These are phyloP conservation scores for Didymella lethalis DNA, from an alignment of 2,329 filamentous ascomycete genomes.

Conservation along the genomic window DNA sequence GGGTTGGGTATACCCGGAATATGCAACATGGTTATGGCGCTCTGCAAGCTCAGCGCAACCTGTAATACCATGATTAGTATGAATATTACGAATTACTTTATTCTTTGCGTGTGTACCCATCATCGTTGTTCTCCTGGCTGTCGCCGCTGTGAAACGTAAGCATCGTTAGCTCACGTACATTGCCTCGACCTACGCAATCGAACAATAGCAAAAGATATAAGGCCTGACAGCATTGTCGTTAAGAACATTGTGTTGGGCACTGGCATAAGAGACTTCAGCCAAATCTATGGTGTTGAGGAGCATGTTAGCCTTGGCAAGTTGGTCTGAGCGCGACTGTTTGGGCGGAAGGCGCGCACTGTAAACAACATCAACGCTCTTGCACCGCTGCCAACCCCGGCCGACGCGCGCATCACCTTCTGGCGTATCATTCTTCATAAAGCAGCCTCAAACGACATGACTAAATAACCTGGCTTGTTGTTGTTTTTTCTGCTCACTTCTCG, in stretches of 20 bases:
- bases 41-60: conserved; percentile 3
- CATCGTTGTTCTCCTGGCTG: not conserved
- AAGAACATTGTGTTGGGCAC: not conserved
- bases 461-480: conserved; percentile 22
- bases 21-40: conserved; percentile 6
- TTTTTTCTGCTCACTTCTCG: conserved; percentile 23
- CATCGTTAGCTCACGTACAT: no score
- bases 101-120: not conserved
- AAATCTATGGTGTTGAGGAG: not conserved
- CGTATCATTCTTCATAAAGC: conserved; percentile 22
- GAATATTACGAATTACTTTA: conserved; percentile 9
- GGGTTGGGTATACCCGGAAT: conserved; percentile 9
- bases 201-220: no score
- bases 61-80: conserved; percentile 19
- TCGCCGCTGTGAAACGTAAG: no score
- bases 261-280: not conserved
- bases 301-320: not conserved
- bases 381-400: conserved; percentile 24
- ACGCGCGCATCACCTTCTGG: conserved; percentile 24
- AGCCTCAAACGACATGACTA: conserved; percentile 29
- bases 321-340: conserved; percentile 10
- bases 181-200: no score
- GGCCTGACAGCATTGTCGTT: not conserved
- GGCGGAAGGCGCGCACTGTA: conserved; percentile 12
- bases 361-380: conserved; percentile 24